These are phyloP conservation scores for Bocquillonia castaneifolia DNA, from an alignment of 441 rosid species.

Conservation along the genomic window DNA sequence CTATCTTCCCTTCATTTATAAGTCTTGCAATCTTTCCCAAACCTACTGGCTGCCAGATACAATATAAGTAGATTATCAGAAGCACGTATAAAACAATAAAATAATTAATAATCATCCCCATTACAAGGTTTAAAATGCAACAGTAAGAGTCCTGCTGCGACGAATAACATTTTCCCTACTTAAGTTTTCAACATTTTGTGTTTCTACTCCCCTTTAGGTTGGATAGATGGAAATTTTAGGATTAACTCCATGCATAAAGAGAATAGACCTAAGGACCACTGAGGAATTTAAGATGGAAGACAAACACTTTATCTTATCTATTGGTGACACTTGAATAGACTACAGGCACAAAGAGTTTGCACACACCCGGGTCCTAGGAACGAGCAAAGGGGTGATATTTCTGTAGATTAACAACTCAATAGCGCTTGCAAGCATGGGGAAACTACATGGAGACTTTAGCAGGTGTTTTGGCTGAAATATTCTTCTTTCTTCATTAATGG, in stretches of 20 bases:
- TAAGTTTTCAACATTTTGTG: no score
- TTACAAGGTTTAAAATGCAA: background rate
- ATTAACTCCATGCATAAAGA: no score
- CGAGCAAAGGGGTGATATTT: background rate
- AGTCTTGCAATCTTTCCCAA: conserved; percentile 83
- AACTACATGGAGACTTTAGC: background rate
- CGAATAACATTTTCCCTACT: background rate
- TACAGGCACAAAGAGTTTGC: background rate
- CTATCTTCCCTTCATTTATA: conserved; percentile 87
- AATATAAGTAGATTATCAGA: conserved; percentile 16
- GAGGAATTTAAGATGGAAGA: no score
- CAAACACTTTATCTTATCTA: no score
- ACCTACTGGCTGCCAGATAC: conserved; percentile 83
- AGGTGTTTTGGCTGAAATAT: no score
- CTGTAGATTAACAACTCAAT: background rate
- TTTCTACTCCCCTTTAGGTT: no score
- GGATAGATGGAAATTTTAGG: no score
- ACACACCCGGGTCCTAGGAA: background rate
- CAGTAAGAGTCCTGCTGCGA: no score
- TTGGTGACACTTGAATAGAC: no score
- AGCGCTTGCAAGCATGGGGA: background rate
- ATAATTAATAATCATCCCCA: background rate
- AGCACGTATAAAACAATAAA: background rate
- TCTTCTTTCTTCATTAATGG: no score
- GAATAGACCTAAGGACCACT: no score